These are phyloP conservation scores for Phaffomyces antillensis DNA, from an alignment of 805 yeast genomes.

Conservation along the genomic window DNA sequence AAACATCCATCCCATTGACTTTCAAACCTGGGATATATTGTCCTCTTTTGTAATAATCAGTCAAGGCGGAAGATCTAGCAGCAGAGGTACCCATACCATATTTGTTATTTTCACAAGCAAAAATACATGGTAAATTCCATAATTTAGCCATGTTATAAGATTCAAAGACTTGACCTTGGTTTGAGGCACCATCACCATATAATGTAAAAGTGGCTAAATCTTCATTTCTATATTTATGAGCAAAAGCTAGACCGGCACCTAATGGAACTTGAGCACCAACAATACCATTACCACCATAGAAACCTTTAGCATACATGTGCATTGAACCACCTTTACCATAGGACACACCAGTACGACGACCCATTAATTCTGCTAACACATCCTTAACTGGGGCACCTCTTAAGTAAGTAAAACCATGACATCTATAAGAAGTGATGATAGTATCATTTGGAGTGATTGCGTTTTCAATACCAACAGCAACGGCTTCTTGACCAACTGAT, in stretches of 20 bases:
- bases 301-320: slow-evolving; percentile 96
- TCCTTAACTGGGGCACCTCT: slow-evolving; percentile 90
- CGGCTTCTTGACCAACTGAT: slow-evolving; percentile 97
- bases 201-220: slow-evolving; percentile 76
- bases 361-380: slow-evolving; percentile 94
- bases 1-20: slow-evolving; percentile 97
- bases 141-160: slow-evolving; percentile 98
- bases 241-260: slow-evolving; percentile 97
- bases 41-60: slow-evolving; percentile 97
- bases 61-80: slow-evolving; percentile 90
- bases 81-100: slow-evolving; percentile 99
- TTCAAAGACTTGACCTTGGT: slow-evolving; percentile 99
- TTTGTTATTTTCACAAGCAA: slow-evolving; percentile 97
- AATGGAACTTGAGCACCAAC: slow-evolving; percentile 99
- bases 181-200: slow-evolving; percentile 99
- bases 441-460: slow-evolving; percentile 84
- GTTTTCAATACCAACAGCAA: slow-evolving; percentile 96
- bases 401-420: slow-evolving; percentile 97
- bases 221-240: slow-evolving; percentile 89
- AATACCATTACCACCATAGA: slow-evolving; percentile 99
- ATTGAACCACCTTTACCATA: slow-evolving; percentile 99
- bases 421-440: slow-evolving; percentile 94
- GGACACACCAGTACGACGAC: slow-evolving; percentile 90
- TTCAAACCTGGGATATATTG: slow-evolving; percentile 98
- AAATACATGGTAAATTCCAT: slow-evolving; percentile 92